Evolutionary conservation across 495 filamentous ascomycete species (phyloP).

Genomic region (Hypoxylon lienhwacheense): DNA sequence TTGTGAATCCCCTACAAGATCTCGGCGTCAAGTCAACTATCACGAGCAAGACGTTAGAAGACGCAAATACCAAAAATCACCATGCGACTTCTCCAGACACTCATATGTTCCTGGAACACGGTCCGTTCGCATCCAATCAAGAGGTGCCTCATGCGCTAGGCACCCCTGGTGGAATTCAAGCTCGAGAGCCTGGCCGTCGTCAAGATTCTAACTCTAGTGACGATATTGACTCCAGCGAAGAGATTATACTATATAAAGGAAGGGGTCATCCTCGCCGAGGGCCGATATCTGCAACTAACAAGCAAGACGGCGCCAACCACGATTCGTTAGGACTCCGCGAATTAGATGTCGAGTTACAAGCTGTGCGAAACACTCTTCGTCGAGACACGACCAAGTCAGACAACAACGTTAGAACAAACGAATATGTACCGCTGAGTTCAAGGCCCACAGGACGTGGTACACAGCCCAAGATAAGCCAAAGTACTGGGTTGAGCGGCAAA

Average conservation of each 20-base stretch:
- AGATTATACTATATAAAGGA: conserved; percentile 68
- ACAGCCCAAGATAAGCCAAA: conserved; percentile 2
- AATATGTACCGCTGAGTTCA: conserved; percentile 23
- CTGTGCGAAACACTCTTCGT: conserved; percentile 14
- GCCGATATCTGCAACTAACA: not conserved
- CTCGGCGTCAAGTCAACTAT: conserved; percentile 19
- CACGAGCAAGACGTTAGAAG: not conserved
- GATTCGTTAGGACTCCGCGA: conserved; percentile 17
- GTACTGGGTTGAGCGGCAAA: conserved; percentile 44
- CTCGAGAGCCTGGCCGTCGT: not conserved
- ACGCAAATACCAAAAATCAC: not conserved
- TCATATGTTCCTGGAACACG: not conserved
- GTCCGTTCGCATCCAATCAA: not conserved
- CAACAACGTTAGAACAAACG: not conserved
- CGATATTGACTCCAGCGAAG: conserved; percentile 61
- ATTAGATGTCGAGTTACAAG: conserved; percentile 14
- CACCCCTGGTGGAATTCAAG: not conserved
- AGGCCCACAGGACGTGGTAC: conserved; percentile 2
- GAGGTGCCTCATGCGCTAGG: not conserved
- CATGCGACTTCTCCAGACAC: too few species aligned
- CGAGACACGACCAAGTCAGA: not conserved
- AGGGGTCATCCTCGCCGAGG: conserved; percentile 37
- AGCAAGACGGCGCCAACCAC: conserved; percentile 6
- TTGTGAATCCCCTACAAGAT: conserved; percentile 53
- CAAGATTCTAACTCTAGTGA: conserved; percentile 39